Conservation (phyloP, 1,284 basidiomycete genomes). For the Apiotrichum laibachii region DNA sequence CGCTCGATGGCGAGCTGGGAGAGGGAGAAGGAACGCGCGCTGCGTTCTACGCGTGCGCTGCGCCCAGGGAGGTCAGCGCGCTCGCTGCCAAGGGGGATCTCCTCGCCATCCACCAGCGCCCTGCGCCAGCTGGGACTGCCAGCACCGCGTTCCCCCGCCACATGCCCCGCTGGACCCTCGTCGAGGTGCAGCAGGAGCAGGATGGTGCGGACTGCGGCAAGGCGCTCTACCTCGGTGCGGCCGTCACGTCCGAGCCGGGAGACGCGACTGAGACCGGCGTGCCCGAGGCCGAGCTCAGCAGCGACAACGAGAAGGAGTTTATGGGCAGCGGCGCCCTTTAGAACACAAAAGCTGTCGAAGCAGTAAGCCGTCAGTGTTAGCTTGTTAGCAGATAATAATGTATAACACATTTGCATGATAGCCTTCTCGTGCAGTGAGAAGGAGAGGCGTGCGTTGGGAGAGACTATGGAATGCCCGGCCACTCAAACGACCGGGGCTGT, state of each 20-base stretch:
- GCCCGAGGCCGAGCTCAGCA: not conserved
- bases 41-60: conserved; percentile 6
- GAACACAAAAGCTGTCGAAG: too few relatives aligned
- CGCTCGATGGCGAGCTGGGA: not conserved
- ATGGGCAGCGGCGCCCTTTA: conserved; percentile 1
- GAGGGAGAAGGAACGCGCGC: not conserved
- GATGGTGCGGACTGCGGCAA: not conserved
- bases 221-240: not conserved
- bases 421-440: too few relatives aligned
- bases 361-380: too few relatives aligned
- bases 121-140: conserved; percentile 7
- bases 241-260: not conserved
- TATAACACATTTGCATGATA: conserved; percentile 5
- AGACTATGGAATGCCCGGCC: too few relatives aligned
- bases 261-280: not conserved
- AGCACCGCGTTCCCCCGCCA: conserved; percentile 4
- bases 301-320: not conserved
- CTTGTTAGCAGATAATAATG: not conserved
- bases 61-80: not conserved
- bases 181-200: conserved; percentile 4
- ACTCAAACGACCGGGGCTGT: too few relatives aligned
- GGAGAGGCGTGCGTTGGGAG: too few relatives aligned
- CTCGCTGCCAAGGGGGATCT: not conserved
- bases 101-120: conserved; percentile 9
- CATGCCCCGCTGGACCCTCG: conserved; percentile 9